Base-by-base conservation (phyloP, 2,329 filamentous ascomycete genomes). In the Phaeophleospora eucalypticola region DNA sequence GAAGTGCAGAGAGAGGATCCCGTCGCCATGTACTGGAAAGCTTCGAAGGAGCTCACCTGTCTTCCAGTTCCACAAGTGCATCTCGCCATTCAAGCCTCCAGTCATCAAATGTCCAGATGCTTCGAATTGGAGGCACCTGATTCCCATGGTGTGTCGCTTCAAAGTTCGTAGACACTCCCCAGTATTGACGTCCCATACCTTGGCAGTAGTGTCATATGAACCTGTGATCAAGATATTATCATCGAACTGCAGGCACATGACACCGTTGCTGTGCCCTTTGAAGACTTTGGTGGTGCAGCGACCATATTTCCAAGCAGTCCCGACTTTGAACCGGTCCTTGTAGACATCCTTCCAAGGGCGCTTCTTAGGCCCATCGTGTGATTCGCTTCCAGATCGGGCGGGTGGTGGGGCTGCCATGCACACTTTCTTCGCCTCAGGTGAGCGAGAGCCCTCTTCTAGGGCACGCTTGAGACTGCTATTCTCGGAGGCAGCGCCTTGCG, bases 331-430 rank as follows among this genome's bases (percentile, higher is more conserved):
- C 14, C 88, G 82, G 66, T 96, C 91, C 54, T 89, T 87, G 72
- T 98, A 98, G 1, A 98, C 88, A 51, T 95, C 89, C 68, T 98
- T 98, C 93, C 93, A 98, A 0, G 86, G 89, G 21, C 89, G 70
- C 52, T 71, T 71, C 17, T 70, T 67, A 12, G 72, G 73, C 49
- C 74, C 73, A 16, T 72, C 71, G 32, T 48, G 46, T 6, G 53
- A 54, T 7, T 46, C 48, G 14, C 48, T 51, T 16, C 48, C 46
- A 24, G 37, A 41, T 7, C 41, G 29, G 8, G 43, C 43, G 8
- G 50, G 46, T 43, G 46, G 49, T 3, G 49, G 50, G 2, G 57
- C 58, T 9, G 47, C 47, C 35, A 52, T 46, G 39, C 61, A 61
- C 18, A 54, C 55, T 29, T 58, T 53, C 45, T 65, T 65, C n/a